These are phyloP conservation scores for Waltergamsia citrina DNA, from an alignment of 2,329 filamentous ascomycete species.

Conservation along the genomic window DNA sequence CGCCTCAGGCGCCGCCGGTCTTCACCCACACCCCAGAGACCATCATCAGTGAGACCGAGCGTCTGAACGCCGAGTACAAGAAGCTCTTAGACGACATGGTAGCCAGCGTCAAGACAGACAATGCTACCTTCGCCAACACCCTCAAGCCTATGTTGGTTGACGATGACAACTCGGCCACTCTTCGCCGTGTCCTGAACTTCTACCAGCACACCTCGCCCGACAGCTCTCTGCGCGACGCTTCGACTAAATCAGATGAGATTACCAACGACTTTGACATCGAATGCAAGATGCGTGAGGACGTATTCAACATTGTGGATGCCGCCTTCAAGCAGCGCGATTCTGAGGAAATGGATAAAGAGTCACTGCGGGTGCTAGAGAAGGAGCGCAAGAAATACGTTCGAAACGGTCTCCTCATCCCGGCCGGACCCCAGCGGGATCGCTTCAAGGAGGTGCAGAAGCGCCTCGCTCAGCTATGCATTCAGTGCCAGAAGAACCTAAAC, in stretches of 20 bases:
- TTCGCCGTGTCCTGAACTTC: constrained; percentile 62
- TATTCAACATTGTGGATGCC: constrained; percentile 58
- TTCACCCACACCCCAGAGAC: constrained; percentile 67
- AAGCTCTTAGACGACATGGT: constrained; percentile 58
- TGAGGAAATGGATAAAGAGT: constrained; percentile 55
- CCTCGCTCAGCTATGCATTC: constrained; percentile 62
- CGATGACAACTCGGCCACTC: constrained; percentile 54
- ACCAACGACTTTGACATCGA: constrained; percentile 73
- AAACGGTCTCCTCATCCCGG: constrained; percentile 64
- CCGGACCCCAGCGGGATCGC: constrained; percentile 60
- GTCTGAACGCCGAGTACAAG: constrained; percentile 53
- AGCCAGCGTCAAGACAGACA: constrained; percentile 42
- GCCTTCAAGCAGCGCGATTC: constrained; percentile 43
- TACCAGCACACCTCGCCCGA: constrained; percentile 71
- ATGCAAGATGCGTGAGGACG: constrained; percentile 71
- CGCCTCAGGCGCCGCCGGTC: constrained; percentile 67
- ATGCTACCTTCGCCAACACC: constrained; percentile 45
- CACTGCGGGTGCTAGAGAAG: constrained; percentile 63
- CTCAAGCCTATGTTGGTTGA: constrained; percentile 61
- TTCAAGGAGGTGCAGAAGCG: constrained; percentile 85
- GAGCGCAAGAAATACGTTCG: constrained; percentile 68
- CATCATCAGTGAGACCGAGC: constrained; percentile 58
- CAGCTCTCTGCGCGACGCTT: constrained; percentile 61
- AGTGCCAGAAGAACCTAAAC: constrained; percentile 72
- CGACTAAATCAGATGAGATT: constrained; percentile 65